These are phyloP conservation scores for Neurospora cerealis DNA, from an alignment of 495 filamentous ascomycete genomes.

Conservation along the genomic window DNA sequence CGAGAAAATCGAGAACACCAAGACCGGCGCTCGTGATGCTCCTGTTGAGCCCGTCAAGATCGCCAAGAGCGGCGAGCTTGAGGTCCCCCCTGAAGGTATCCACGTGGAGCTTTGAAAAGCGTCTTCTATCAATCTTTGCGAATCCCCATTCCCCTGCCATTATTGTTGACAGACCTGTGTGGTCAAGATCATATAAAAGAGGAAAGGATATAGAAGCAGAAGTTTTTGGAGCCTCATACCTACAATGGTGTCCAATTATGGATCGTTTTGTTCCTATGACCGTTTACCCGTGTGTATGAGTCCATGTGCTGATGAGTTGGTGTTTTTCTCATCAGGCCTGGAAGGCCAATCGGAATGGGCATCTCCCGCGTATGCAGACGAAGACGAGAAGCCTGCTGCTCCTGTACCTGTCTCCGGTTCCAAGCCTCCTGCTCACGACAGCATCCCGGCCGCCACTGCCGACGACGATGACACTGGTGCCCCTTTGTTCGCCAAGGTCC, in stretches of 20 bases:
- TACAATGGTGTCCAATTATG: background rate
- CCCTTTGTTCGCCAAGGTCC: constrained; percentile 24
- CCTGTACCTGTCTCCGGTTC: background rate
- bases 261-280: background rate
- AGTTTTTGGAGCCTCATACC: background rate
- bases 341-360: constrained; percentile 5
- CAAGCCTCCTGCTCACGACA: background rate
- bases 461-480: constrained; percentile 17
- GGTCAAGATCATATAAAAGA: constrained; percentile 4
- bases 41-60: constrained; percentile 74
- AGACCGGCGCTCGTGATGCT: constrained; percentile 60
- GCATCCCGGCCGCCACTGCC: background rate
- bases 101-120: constrained; percentile 79
- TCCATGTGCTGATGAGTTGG: constrained; percentile 3
- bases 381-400: background rate
- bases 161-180: background rate
- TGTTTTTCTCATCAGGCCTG: constrained; percentile 4
- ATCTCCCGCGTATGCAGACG: background rate
- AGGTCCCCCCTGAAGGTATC: constrained; percentile 91
- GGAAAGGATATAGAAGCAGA: constrained; percentile 3
- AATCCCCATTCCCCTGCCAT: background rate
- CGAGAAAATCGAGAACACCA: constrained; percentile 71
- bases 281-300: constrained; percentile 1
- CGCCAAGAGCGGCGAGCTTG: constrained; percentile 85
- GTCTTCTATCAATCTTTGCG: constrained; percentile 4